Percentiles rank a stretch among this genome's conserved stretches.
Evolutionary conservation across 257 asterid species (phyloP).

Genomic region (Forsythia viridissima): DNA sequence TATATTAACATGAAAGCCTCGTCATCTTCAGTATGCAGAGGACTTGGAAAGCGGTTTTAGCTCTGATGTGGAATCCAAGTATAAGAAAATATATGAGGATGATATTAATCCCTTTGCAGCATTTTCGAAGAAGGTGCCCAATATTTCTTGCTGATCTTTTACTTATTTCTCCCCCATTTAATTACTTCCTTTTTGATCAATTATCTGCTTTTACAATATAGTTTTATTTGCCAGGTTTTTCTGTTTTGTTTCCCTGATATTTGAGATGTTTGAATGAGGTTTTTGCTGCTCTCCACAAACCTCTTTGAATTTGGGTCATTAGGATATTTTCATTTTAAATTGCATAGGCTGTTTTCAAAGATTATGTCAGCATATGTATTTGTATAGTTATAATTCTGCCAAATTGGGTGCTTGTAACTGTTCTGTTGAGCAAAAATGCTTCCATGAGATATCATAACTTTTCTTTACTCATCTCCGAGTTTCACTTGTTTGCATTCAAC

Average conservation of each 20-base stretch:
- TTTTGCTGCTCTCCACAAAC: constrained; percentile 7
- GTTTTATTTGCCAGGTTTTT: constrained; percentile 16
- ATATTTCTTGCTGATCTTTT: constrained; percentile 21
- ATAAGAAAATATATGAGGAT: constrained; percentile 96
- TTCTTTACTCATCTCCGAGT: background rate
- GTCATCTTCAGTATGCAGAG: constrained; percentile 72
- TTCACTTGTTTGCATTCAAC: constrained; percentile 12
- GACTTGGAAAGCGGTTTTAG: constrained; percentile 93
- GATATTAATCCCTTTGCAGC: constrained; percentile 99
- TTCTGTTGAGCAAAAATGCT: background rate
- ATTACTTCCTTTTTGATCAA: constrained; percentile 20
- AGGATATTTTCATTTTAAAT: constrained; percentile 5
- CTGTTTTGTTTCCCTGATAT: background rate
- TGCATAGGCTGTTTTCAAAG: background rate
- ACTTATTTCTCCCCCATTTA: background rate
- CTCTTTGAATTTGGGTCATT: background rate
- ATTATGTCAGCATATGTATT: constrained; percentile 11
- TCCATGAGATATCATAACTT: background rate
- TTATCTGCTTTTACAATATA: background rate
- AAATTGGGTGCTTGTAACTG: constrained; percentile 4
- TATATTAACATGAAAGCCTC: constrained; percentile 23
- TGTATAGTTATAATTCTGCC: constrained; percentile 5
- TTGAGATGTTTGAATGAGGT: constrained; percentile 13
- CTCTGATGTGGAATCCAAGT: constrained; percentile 98
- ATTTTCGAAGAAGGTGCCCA: constrained; percentile 81